phyloP scores from a whole-genome alignment of 1,139 yeast species.

The Kodamaea derodonti region DNA sequence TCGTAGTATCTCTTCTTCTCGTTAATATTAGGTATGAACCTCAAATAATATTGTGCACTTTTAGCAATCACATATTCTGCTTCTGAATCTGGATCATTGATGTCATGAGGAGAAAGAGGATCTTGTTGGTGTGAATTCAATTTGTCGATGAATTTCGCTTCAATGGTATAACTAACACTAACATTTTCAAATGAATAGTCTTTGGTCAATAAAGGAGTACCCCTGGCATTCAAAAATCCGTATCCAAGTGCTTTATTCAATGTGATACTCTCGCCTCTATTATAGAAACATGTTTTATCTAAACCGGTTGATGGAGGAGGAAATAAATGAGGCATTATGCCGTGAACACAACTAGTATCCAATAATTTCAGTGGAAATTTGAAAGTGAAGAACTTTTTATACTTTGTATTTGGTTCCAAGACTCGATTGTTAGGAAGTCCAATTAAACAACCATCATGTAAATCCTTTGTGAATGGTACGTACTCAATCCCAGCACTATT shows the following conservation, averaged over 20 bases:
- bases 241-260: conserved; percentile 44
- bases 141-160: conserved; percentile 43
- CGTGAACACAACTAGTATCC: conserved; percentile 56
- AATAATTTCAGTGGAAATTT: conserved; percentile 56
- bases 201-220: conserved; percentile 41
- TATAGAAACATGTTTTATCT: conserved; percentile 40
- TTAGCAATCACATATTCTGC: conserved; percentile 36
- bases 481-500: conserved; percentile 50
- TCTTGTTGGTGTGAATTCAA: conserved; percentile 22
- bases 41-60: conserved; percentile 35
- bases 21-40: conserved; percentile 40
- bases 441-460: conserved; percentile 43
- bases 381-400: conserved; percentile 63
- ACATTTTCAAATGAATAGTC: conserved; percentile 42
- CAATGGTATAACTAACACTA: conserved; percentile 42
- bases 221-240: conserved; percentile 36
- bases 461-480: conserved; percentile 39
- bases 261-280: conserved; percentile 32
- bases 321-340: conserved; percentile 48
- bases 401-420: conserved; percentile 46
- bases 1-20: conserved; percentile 28
- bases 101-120: conserved; percentile 33
- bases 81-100: conserved; percentile 34
- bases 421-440: conserved; percentile 53
- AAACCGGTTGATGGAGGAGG: conserved; percentile 68